Percentiles rank a stretch among this genome's conserved stretches.
phyloP scores from a whole-genome alignment of 805 yeast genomes.

The Pichia deserticola region DNA sequence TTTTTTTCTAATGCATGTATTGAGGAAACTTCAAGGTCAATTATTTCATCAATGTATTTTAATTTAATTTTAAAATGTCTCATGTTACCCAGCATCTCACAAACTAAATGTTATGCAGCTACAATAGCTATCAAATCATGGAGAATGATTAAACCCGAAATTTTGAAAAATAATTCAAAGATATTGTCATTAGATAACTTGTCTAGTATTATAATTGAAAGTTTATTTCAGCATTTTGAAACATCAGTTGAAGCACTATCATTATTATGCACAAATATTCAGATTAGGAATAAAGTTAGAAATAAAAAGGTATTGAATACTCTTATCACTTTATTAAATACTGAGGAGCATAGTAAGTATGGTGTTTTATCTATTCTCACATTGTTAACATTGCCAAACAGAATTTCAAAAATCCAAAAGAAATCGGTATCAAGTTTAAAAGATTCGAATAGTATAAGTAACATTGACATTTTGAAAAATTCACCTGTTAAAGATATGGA shows the following conservation, averaged over 20 bases:
- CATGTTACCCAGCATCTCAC: not conserved
- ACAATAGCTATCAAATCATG: slow-evolving; percentile 50
- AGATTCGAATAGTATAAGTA: slow-evolving; percentile 25
- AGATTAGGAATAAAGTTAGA: slow-evolving; percentile 30
- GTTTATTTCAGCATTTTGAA: slow-evolving; percentile 19
- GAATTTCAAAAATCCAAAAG: slow-evolving; percentile 25
- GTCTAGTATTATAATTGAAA: slow-evolving; percentile 24
- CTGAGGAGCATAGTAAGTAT: slow-evolving; percentile 16
- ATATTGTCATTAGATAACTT: slow-evolving; percentile 29
- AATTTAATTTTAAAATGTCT: slow-evolving; percentile 23
- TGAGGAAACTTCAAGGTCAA: slow-evolving; percentile 41
- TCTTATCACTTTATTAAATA: slow-evolving; percentile 12
- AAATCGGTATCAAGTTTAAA: slow-evolving; percentile 32
- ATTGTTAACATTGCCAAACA: slow-evolving; percentile 32
- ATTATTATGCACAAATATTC: slow-evolving; percentile 29
- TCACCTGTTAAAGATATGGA: slow-evolving; percentile 24
- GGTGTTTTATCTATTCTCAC: slow-evolving; percentile 37
- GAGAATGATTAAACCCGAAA: slow-evolving; percentile 37
- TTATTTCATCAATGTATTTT: slow-evolving; percentile 38
- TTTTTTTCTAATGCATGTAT: slow-evolving; percentile 42
- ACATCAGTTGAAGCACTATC: slow-evolving; percentile 29
- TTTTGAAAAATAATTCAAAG: slow-evolving; percentile 20
- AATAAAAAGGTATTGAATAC: slow-evolving; percentile 25
- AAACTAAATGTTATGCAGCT: slow-evolving; percentile 17
- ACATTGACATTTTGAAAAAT: slow-evolving; percentile 21